phyloP scores from a whole-genome alignment of 2,329 filamentous ascomycete genomes.

The Camillea tinctor region DNA sequence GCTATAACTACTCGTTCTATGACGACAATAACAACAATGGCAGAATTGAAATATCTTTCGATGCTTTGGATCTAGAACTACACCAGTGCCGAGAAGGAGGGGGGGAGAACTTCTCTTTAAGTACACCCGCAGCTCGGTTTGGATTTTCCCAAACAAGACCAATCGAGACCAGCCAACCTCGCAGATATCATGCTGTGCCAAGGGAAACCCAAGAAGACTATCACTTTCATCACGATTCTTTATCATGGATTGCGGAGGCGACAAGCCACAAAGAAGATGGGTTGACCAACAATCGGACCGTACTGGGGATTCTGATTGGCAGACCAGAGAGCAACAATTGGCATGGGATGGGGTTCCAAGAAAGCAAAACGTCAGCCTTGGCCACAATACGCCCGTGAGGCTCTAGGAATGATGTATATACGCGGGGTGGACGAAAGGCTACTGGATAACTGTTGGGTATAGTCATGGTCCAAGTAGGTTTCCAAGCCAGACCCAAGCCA shows the following conservation, averaged over 20 bases:
- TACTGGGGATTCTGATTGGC: neutral
- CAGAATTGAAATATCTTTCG: neutral
- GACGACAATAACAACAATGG: neutral
- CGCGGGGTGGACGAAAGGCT: constrained; percentile 5
- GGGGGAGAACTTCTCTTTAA: constrained; percentile 9
- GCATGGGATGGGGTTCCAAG: constrained; percentile 11
- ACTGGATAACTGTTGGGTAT: neutral
- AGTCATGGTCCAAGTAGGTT: constrained; percentile 6
- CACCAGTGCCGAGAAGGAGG: constrained; percentile 1
- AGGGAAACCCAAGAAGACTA: constrained; percentile 15
- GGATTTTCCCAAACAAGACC: neutral
- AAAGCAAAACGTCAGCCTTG: constrained; percentile 17
- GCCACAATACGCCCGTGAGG: constrained; percentile 14
- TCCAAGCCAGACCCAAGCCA: constrained; percentile 13
- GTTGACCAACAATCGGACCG: neutral
- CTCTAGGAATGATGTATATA: constrained; percentile 13
- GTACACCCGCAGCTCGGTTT: constrained; percentile 3
- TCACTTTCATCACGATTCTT: constrained; percentile 12
- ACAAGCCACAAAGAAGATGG: neutral
- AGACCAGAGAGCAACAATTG: neutral
- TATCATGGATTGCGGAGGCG: constrained; percentile 3
- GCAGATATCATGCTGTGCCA: constrained; percentile 6
- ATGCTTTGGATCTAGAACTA: constrained; percentile 1
- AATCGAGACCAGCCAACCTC: neutral
- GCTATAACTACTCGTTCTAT: neutral